A percentile compares a stretch with the other conserved stretches of the same genome.
Conservation (phyloP, 2,329 filamentous ascomycete species). For the Zarea fungicola region DNA sequence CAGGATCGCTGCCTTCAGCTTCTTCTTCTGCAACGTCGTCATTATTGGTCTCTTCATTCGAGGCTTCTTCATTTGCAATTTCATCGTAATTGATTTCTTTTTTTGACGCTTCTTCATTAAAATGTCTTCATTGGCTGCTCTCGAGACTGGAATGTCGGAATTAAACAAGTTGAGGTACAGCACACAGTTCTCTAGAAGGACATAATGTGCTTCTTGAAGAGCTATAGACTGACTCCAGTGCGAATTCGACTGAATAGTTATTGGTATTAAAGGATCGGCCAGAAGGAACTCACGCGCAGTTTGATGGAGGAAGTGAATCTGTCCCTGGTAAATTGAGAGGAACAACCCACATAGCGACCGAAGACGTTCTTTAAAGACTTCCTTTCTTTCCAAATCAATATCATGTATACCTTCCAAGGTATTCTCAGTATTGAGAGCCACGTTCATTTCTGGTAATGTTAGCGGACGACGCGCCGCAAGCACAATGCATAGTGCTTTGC, state of each 20-base stretch:
- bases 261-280: conserved; percentile 7
- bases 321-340: conserved; percentile 22
- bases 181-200: too few relatives aligned
- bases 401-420: conserved; percentile 13
- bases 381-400: conserved; percentile 20
- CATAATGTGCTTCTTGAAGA: too few relatives aligned
- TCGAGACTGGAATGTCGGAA: too few relatives aligned
- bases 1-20: too few relatives aligned
- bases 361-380: conserved; percentile 18
- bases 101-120: too few relatives aligned
- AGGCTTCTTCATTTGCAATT: too few relatives aligned
- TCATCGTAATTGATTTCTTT: too few relatives aligned
- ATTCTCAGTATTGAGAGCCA: conserved; percentile 20
- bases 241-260: neutral
- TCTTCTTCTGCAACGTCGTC: too few relatives aligned
- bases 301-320: conserved; percentile 27
- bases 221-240: too few relatives aligned
- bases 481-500: conserved; percentile 22
- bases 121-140: too few relatives aligned
- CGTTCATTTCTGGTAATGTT: conserved; percentile 25
- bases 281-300: conserved; percentile 29
- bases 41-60: too few relatives aligned
- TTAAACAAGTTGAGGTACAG: too few relatives aligned
- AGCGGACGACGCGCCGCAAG: conserved; percentile 23
- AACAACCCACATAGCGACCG: conserved; percentile 25